phyloP scores from a whole-genome alignment of 1,284 basidiomycete genomes.

The Leccinum pachyderme region DNA sequence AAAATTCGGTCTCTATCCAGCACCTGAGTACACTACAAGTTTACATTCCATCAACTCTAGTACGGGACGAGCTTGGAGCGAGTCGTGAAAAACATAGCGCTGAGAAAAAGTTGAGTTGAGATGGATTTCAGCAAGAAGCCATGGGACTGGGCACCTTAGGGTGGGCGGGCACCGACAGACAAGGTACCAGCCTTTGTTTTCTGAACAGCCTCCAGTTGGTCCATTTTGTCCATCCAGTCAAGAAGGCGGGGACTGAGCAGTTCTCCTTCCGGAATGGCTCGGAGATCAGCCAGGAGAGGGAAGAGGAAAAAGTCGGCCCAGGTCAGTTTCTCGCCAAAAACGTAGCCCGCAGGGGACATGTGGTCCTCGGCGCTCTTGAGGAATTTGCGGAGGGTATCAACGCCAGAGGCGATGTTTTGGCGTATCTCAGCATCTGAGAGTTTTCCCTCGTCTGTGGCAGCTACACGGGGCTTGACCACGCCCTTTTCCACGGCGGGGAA shows the following conservation, averaged over 20 bases:
- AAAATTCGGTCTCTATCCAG: not conserved
- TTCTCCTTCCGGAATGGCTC: constrained; percentile 27
- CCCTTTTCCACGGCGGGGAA: constrained; percentile 31
- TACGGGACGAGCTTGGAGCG: not conserved
- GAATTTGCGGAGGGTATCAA: constrained; percentile 22
- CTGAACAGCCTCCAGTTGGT: constrained; percentile 27
- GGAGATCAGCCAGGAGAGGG: constrained; percentile 32
- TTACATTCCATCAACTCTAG: not conserved
- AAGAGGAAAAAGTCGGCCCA: constrained; percentile 37
- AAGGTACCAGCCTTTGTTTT: constrained; percentile 26
- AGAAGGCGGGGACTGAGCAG: constrained; percentile 23
- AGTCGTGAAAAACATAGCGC: not conserved
- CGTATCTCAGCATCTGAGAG: constrained; percentile 28
- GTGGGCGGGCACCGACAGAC: constrained; percentile 26
- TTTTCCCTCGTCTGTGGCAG: constrained; percentile 24
- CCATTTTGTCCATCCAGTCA: constrained; percentile 31
- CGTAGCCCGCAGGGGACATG: constrained; percentile 30
- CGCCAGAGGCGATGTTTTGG: constrained; percentile 14
- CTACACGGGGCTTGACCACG: constrained; percentile 34
- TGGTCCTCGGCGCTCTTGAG: constrained; percentile 17
- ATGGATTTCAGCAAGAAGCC: not conserved
- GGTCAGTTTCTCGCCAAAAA: constrained; percentile 26
- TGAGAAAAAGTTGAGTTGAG: not conserved
- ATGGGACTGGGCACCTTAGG: constrained; percentile 2
- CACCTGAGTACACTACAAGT: not conserved